These are phyloP conservation scores for Parastagonospora nodorum DNA, from an alignment of 2,329 filamentous ascomycete species.

Conservation along the genomic window DNA sequence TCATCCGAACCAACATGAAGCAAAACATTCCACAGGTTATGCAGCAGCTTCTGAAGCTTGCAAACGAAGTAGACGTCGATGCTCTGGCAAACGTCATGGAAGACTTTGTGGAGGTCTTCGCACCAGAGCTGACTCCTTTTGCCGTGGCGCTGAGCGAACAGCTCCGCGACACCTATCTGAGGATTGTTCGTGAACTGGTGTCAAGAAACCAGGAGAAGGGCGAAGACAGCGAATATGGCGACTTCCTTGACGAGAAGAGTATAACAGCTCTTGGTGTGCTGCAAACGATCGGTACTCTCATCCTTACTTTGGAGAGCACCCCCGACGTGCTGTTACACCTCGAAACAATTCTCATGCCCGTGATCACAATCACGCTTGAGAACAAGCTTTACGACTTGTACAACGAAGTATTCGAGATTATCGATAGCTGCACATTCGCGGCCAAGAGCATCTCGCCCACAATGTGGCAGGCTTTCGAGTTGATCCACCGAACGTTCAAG, in stretches of 20 bases:
- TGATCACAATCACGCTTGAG: slow-evolving; percentile 93
- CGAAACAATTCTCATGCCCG: slow-evolving; percentile 94
- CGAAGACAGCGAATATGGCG: slow-evolving; percentile 79
- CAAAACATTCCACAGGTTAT: slow-evolving; percentile 98
- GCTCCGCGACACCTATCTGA: slow-evolving; percentile 90
- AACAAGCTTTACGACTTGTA: slow-evolving; percentile 98
- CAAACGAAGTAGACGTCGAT: slow-evolving; percentile 97
- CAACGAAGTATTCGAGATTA: slow-evolving; percentile 98
- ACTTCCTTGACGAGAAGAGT: slow-evolving; percentile 97
- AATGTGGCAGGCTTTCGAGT: slow-evolving; percentile 98
- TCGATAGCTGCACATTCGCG: slow-evolving; percentile 98
- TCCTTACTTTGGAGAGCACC: slow-evolving; percentile 94
- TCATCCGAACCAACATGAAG: slow-evolving; percentile 94
- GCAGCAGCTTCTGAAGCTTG: slow-evolving; percentile 96
- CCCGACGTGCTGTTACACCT: slow-evolving; percentile 94
- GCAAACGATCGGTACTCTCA: slow-evolving; percentile 96
- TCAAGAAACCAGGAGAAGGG: slow-evolving; percentile 80
- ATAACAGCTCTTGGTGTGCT: slow-evolving; percentile 95
- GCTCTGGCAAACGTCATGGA: slow-evolving; percentile 99
- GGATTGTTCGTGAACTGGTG: slow-evolving; percentile 88
- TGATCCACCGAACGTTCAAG: slow-evolving; percentile 97
- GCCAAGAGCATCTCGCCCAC: slow-evolving; percentile 93
- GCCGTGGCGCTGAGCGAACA: slow-evolving; percentile 96
- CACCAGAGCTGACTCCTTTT: slow-evolving; percentile 94
- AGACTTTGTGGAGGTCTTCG: slow-evolving; percentile 98